phyloP scores from a whole-genome alignment of 148 eudicot species.

The Chenopodium berlandieri region DNA sequence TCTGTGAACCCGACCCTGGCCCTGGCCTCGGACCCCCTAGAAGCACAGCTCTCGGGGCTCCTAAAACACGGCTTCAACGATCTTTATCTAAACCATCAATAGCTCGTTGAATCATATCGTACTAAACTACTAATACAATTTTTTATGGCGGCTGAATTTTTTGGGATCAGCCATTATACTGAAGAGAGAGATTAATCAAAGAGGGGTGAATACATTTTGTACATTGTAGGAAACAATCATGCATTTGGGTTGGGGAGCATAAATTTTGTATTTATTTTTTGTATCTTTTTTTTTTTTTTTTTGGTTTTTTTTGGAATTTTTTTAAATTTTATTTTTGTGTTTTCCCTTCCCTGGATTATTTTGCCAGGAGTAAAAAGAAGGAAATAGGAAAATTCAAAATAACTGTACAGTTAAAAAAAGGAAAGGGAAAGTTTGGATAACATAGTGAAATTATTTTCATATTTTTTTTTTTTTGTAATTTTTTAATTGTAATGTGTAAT shows the following conservation, averaged over 20 bases:
- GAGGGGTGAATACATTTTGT: slow-evolving; percentile 21
- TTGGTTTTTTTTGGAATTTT: not conserved
- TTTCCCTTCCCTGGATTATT: not conserved
- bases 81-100: not conserved
- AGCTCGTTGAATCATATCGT: not conserved
- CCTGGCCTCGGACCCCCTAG: not conserved
- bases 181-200: not conserved
- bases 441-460: slow-evolving; percentile 13
- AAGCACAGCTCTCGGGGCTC: slow-evolving; percentile 11
- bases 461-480: not conserved
- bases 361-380: slow-evolving; percentile 14
- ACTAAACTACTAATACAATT: not conserved
- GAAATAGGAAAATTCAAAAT: not conserved
- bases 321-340: not conserved
- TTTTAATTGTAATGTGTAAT: not conserved
- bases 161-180: slow-evolving; percentile 23
- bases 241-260: slow-evolving; percentile 24
- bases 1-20: not conserved
- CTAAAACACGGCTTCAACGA: not conserved
- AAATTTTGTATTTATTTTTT: slow-evolving; percentile 26
- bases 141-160: slow-evolving; percentile 27
- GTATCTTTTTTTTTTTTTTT: no score
- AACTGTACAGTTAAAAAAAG: slow-evolving; percentile 27
- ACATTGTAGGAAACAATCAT: slow-evolving; percentile 29
- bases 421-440: slow-evolving; percentile 7